phyloP scores from a whole-genome alignment of 1,284 basidiomycete genomes.

The Tilletiopsis washingtonensis region DNA sequence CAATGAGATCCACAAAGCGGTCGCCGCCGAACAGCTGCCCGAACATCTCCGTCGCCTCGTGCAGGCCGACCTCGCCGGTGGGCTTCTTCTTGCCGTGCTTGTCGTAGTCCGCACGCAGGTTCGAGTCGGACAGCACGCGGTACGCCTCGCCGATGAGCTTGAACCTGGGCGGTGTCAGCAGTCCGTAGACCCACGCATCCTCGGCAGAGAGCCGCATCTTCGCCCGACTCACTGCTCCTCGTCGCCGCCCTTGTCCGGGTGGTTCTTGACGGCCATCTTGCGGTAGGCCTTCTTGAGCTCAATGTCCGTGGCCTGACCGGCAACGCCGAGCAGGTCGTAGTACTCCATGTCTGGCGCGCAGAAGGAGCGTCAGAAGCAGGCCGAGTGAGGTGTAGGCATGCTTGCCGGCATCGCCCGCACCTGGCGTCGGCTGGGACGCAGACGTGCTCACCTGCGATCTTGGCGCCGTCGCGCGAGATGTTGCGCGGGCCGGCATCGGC shows the following conservation, averaged over 20 bases:
- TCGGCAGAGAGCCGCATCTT: background rate
- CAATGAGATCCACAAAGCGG: slow-evolving; percentile 45
- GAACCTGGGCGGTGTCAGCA: slow-evolving; percentile 6
- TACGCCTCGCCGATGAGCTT: slow-evolving; percentile 57
- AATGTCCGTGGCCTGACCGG: slow-evolving; percentile 54
- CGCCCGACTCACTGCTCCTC: slow-evolving; percentile 25
- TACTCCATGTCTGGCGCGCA: slow-evolving; percentile 39
- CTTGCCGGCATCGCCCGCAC: no score
- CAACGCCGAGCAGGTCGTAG: slow-evolving; percentile 46
- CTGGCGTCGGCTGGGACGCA: no score
- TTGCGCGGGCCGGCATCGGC: slow-evolving; percentile 15
- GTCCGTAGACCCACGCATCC: background rate
- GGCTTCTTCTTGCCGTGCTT: slow-evolving; percentile 73
- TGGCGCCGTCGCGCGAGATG: slow-evolving; percentile 41
- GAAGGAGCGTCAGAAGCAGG: no score
- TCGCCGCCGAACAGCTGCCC: slow-evolving; percentile 47
- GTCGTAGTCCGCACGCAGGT: slow-evolving; percentile 83
- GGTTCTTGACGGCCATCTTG: slow-evolving; percentile 85
- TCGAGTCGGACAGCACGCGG: slow-evolving; percentile 52
- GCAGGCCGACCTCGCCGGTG: slow-evolving; percentile 44
- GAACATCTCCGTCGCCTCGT: slow-evolving; percentile 48
- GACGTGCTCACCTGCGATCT: no score
- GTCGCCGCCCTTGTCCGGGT: slow-evolving; percentile 48
- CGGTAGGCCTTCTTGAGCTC: slow-evolving; percentile 92
- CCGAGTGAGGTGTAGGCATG: no score